A percentile compares a stretch with the other conserved stretches of the same genome.
phyloP scores from a whole-genome alignment of 148 eudicot genomes.

The Persicaria tinctoria region DNA sequence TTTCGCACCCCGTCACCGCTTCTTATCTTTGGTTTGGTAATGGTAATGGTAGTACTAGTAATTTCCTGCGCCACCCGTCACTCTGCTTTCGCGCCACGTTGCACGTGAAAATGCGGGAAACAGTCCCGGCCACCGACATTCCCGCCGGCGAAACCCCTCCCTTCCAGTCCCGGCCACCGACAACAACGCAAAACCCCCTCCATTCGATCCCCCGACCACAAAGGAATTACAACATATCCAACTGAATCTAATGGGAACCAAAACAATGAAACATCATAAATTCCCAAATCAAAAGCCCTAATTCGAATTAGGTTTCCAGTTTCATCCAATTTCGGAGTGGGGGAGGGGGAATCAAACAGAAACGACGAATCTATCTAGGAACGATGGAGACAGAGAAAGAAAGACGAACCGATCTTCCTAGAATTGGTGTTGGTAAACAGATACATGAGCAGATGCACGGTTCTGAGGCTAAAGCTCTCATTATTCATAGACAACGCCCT shows the following conservation, averaged over 20 bases:
- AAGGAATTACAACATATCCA: not conserved
- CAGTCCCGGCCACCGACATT: not conserved
- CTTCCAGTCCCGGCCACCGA: not conserved
- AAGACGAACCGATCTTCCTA: conserved; percentile 54
- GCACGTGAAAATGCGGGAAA: not conserved
- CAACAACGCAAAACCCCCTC: not conserved
- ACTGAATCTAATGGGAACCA: not conserved
- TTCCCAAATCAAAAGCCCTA: not conserved
- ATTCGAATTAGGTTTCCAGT: not conserved
- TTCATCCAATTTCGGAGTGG: not conserved
- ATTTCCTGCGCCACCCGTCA: not conserved
- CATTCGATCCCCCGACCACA: not conserved
- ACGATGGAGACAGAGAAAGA: not conserved
- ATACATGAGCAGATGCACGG: conserved; percentile 17
- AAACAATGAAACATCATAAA: not conserved
- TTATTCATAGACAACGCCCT: conserved; percentile 5
- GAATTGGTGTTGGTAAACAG: conserved; percentile 29
- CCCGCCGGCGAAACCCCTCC: not conserved
- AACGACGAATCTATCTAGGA: not conserved
- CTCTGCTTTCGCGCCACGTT: not conserved
- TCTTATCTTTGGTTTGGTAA: not conserved
- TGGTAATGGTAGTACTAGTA: not conserved
- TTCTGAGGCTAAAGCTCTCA: conserved; percentile 10
- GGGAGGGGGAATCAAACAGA: not conserved
- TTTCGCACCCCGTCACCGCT: not conserved